Percentiles rank a stretch among this genome's conserved stretches.
phyloP scores from a whole-genome alignment of 2,329 filamentous ascomycete genomes.

The Epichloe baconii region DNA sequence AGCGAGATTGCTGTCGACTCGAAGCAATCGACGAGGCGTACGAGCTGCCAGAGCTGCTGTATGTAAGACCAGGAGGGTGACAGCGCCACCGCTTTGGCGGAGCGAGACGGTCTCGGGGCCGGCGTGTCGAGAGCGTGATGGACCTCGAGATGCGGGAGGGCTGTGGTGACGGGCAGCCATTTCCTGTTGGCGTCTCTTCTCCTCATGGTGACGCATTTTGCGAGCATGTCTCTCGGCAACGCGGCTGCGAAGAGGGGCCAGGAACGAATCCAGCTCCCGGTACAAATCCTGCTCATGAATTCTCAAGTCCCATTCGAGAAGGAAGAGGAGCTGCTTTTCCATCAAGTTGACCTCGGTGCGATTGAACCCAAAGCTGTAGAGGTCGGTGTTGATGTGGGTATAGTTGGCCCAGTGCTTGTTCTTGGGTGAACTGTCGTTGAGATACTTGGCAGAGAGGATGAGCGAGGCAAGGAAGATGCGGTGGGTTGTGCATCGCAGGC shows the following conservation, averaged over 20 bases:
- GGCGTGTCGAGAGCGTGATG: constrained; percentile 27
- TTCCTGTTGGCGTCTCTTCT: constrained; percentile 29
- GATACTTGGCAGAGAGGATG: constrained; percentile 85
- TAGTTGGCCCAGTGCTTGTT: constrained; percentile 99
- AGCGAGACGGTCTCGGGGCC: constrained; percentile 28
- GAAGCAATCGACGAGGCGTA: constrained; percentile 35
- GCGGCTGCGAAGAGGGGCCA: constrained; percentile 64
- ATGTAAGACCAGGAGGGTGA: constrained; percentile 34
- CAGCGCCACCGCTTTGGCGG: constrained; percentile 22
- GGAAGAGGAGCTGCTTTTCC: constrained; percentile 95
- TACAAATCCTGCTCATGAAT: constrained; percentile 80
- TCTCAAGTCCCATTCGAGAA: constrained; percentile 87
- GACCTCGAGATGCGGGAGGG: constrained; percentile 32
- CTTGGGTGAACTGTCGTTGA: constrained; percentile 97
- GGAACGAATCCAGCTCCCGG: constrained; percentile 73
- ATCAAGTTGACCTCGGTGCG: constrained; percentile 96
- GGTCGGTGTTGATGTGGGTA: constrained; percentile 57
- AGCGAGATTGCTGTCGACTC: constrained; percentile 34
- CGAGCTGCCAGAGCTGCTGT: constrained; percentile 36
- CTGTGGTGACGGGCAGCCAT: constrained; percentile 28
- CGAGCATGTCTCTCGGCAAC: constrained; percentile 37
- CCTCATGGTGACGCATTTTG: constrained; percentile 35
- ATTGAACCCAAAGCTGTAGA: constrained; percentile 72
- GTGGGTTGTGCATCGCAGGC: constrained; percentile 91
- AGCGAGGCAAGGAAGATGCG: constrained; percentile 88